Evolutionary conservation across 2,329 filamentous ascomycete species (phyloP).

Genomic region (Microcera coccophila): DNA sequence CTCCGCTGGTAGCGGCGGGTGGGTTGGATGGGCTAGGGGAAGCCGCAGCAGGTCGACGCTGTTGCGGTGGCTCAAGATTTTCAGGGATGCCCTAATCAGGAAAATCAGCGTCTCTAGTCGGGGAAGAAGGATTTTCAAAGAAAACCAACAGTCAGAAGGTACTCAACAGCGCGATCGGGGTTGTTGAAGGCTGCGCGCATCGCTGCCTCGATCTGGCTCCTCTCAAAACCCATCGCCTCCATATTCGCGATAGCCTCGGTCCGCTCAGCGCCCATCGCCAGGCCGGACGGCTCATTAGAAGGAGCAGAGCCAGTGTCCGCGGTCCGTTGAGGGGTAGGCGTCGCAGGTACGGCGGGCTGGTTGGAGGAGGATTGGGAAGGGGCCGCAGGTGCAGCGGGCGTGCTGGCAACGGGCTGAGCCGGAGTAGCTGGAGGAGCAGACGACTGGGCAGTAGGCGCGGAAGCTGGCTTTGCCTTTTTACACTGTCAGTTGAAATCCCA

Average conservation of each 20-base stretch:
- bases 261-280: constrained; percentile 80
- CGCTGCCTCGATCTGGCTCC: constrained; percentile 82
- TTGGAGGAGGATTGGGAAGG: constrained; percentile 40
- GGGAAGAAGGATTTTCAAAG: too few species aligned
- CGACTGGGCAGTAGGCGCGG: constrained; percentile 51
- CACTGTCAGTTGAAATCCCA: constrained; percentile 9
- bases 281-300: constrained; percentile 61
- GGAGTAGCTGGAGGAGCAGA: constrained; percentile 57
- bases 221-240: constrained; percentile 95
- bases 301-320: constrained; percentile 38
- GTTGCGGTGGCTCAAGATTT: constrained; percentile 68
- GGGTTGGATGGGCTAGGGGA: constrained; percentile 36
- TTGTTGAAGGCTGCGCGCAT: constrained; percentile 98
- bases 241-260: constrained; percentile 82
- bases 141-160: constrained; percentile 77
- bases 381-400: constrained; percentile 54
- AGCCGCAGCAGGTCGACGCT: constrained; percentile 42
- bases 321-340: constrained; percentile 51
- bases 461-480: constrained; percentile 61
- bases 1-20: constrained; percentile 35
- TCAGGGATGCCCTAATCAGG: constrained; percentile 78
- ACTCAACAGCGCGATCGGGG: constrained; percentile 94
- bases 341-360: constrained; percentile 47
- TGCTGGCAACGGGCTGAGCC: constrained; percentile 51
- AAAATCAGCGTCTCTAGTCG: constrained; percentile 11